These are phyloP conservation scores for Craspedostauros australis DNA, from an alignment of 108 stramenopile genomes.

Conservation along the genomic window DNA sequence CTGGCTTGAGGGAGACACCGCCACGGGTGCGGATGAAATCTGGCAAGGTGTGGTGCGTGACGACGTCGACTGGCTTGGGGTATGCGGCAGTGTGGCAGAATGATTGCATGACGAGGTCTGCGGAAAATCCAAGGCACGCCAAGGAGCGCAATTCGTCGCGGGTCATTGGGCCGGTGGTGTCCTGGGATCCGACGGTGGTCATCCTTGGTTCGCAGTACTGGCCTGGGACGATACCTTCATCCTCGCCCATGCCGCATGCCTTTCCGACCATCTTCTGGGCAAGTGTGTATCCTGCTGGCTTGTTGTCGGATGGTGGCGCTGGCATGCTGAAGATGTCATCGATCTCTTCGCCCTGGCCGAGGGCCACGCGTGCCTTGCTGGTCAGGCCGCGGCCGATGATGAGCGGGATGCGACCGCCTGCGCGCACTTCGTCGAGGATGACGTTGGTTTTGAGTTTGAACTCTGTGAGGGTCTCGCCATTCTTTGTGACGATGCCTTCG, in stretches of 20 bases:
- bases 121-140: conserved; percentile 91
- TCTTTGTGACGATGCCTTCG: conserved; percentile 76
- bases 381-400: conserved; percentile 92
- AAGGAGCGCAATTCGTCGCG: conserved; percentile 90
- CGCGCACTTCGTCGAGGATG: conserved; percentile 90
- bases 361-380: conserved; percentile 76
- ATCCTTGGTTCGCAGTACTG: conserved; percentile 95
- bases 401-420: conserved; percentile 93
- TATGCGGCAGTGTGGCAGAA: conserved; percentile 98
- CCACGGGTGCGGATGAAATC: conserved; percentile 95
- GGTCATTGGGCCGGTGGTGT: conserved; percentile 97
- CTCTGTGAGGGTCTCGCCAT: conserved; percentile 75
- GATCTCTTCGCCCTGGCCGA: conserved; percentile 68
- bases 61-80: conserved; percentile 95
- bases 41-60: conserved; percentile 93
- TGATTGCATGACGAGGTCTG: conserved; percentile 95
- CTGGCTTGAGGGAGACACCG: conserved; percentile 90
- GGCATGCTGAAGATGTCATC: conserved; percentile 77
- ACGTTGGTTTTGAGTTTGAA: conserved; percentile 91
- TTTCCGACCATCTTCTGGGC: conserved; percentile 96
- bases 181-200: conserved; percentile 95
- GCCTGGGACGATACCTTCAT: conserved; percentile 76
- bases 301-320: conserved; percentile 40
- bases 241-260: conserved; percentile 74
- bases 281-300: conserved; percentile 83